phyloP scores from a whole-genome alignment of 1,139 yeast genomes.

The Protomyces lactucae-debilis region DNA sequence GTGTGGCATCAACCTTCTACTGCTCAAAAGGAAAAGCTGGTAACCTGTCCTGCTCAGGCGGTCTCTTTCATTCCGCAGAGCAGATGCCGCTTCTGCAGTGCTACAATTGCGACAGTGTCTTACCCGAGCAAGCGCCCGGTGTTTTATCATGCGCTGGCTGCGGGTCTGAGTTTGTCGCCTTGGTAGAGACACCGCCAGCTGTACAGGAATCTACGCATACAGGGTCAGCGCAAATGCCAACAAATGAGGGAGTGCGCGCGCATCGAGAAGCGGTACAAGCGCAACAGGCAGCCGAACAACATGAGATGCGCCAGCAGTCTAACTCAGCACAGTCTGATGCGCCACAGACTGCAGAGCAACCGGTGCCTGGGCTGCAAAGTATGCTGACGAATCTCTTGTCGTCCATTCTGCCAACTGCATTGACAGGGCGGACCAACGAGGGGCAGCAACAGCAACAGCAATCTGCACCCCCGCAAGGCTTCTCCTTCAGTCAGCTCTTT shows the following conservation, averaged over 20 bases:
- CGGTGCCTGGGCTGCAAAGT: slow-evolving; percentile 7
- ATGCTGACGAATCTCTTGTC: slow-evolving; percentile 9
- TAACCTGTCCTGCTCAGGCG: too few species aligned
- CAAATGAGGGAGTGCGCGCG: too few species aligned
- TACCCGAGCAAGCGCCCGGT: neutral
- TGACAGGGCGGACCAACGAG: neutral
- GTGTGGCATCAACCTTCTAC: too few species aligned
- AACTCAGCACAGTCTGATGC: neutral
- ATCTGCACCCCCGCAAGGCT: neutral
- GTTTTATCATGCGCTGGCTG: slow-evolving; percentile 4
- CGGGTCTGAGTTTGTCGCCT: slow-evolving; percentile 18
- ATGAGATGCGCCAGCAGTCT: too few species aligned
- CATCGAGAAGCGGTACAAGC: slow-evolving; percentile 3
- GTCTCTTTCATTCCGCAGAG: too few species aligned
- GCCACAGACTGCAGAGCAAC: neutral
- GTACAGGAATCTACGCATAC: too few species aligned
- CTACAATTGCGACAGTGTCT: slow-evolving; percentile 13
- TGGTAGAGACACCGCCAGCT: neutral
- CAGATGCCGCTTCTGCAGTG: slow-evolving; percentile 17
- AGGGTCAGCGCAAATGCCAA: too few species aligned
- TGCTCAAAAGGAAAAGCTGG: too few species aligned
- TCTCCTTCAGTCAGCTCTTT: neutral
- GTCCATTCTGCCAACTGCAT: slow-evolving; percentile 12
- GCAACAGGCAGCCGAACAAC: neutral
- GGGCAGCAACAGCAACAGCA: neutral